Conservation (phyloP, 2,329 filamentous ascomycete species). For the Annulohypoxylon truncatum region DNA sequence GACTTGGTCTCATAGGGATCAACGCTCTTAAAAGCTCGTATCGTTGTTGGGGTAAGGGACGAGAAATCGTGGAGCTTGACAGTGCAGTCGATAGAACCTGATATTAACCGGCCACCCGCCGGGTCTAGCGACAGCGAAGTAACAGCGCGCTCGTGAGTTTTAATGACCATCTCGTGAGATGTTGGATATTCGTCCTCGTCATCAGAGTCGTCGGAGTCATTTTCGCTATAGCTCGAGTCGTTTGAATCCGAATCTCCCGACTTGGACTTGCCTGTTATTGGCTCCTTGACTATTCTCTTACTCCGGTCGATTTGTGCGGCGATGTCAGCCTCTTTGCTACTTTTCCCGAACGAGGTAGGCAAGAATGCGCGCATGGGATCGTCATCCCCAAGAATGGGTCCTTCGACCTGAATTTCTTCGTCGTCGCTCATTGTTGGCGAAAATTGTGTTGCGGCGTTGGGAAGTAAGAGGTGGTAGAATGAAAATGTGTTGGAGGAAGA, state of each 20-base stretch:
- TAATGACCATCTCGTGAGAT: constrained; percentile 91
- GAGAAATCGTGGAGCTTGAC: constrained; percentile 96
- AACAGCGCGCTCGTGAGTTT: constrained; percentile 89
- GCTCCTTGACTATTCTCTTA: constrained; percentile 67
- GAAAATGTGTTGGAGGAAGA: constrained; percentile 13
- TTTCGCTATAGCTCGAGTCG: constrained; percentile 53
- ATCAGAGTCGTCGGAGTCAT: constrained; percentile 66
- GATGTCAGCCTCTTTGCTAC: constrained; percentile 77
- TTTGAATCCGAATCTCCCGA: constrained; percentile 46
- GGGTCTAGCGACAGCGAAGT: constrained; percentile 88
- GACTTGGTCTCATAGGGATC: constrained; percentile 85
- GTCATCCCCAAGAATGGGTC: constrained; percentile 66
- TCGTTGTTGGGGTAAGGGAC: constrained; percentile 92
- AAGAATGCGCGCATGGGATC: constrained; percentile 82
- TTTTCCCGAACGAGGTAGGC: constrained; percentile 87
- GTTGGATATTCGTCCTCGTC: constrained; percentile 91
- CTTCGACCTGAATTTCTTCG: constrained; percentile 69
- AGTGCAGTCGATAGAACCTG: constrained; percentile 90
- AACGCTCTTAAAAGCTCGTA: constrained; percentile 91
- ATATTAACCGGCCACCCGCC: constrained; percentile 84
- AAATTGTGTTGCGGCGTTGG: not conserved
- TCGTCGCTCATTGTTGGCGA: constrained; percentile 66
- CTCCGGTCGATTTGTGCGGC: constrained; percentile 84
- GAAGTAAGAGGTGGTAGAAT: constrained; percentile 6
- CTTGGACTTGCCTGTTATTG: constrained; percentile 47